Evolutionary conservation across 495 filamentous ascomycete genomes (phyloP).

Genomic region (Trichoderma erinaceum): DNA sequence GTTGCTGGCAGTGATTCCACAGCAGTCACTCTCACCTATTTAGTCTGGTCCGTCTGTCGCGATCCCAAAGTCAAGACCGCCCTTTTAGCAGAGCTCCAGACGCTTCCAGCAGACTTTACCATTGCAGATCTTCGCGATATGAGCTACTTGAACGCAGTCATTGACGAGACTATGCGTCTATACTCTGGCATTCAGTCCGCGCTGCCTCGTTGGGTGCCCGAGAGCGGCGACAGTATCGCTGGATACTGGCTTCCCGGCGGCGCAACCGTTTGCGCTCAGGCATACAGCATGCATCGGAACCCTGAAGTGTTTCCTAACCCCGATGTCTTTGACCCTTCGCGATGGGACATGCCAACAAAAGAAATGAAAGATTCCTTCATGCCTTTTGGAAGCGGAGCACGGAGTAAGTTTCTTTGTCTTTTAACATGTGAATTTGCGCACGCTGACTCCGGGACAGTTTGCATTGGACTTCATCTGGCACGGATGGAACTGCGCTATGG

Average conservation of each 20-base stretch:
- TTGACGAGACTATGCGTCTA: conserved; percentile 54
- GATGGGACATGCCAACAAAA: conserved; percentile 35
- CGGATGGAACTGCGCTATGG: conserved; percentile 28
- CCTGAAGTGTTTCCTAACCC: conserved; percentile 30
- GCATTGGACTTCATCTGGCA: conserved; percentile 31
- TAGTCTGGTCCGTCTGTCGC: conserved; percentile 35
- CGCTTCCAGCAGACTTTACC: conserved; percentile 33
- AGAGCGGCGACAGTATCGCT: conserved; percentile 24
- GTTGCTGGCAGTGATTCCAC: conserved; percentile 49
- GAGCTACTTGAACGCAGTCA: conserved; percentile 45
- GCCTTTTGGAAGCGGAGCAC: conserved; percentile 46
- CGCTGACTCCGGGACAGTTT: conserved; percentile 24
- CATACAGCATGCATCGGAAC: conserved; percentile 38
- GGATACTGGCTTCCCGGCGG: conserved; percentile 29
- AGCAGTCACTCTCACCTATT: conserved; percentile 37
- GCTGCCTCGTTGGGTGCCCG: conserved; percentile 31
- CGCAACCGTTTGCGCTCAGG: conserved; percentile 31
- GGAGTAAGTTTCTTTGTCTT: conserved; percentile 25
- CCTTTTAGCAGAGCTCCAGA: conserved; percentile 38
- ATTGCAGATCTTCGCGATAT: conserved; percentile 33
- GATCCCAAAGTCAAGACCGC: conserved; percentile 29
- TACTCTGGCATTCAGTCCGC: conserved; percentile 44
- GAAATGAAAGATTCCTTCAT: conserved; percentile 49
- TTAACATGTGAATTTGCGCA: conserved; percentile 26
- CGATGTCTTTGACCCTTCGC: conserved; percentile 24